Percentiles rank a stretch among this genome's conserved stretches.
phyloP scores from a whole-genome alignment of 78 protist genomes.

The Dictyostelium firmibasis region DNA sequence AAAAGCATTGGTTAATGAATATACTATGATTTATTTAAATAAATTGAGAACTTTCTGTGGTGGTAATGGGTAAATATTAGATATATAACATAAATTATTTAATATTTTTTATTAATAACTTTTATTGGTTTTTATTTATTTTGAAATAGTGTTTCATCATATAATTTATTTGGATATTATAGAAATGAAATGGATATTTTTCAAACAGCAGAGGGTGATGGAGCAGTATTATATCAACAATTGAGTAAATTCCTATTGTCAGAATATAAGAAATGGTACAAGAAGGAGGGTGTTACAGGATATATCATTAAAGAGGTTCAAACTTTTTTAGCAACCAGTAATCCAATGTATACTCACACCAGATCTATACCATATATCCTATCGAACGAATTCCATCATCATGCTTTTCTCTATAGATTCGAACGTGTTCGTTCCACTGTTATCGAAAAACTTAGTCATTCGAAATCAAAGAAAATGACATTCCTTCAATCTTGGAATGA shows the following conservation, averaged over 20 bases:
- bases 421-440: constrained; percentile 42
- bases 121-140: background rate
- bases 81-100: too few species aligned
- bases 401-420: constrained; percentile 48
- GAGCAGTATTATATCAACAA: constrained; percentile 63
- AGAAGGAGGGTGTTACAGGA: constrained; percentile 66
- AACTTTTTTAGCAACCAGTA: constrained; percentile 42
- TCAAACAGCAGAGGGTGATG: constrained; percentile 79
- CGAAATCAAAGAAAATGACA: constrained; percentile 31
- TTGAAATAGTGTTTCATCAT: constrained; percentile 16
- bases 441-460: constrained; percentile 23
- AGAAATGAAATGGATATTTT: constrained; percentile 61
- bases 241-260: constrained; percentile 21
- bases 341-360: constrained; percentile 61
- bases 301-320: constrained; percentile 75
- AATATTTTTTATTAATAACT: background rate
- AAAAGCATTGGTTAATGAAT: constrained; percentile 40
- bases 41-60: constrained; percentile 63
- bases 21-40: background rate
- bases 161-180: constrained; percentile 28
- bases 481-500: constrained; percentile 68
- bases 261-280: constrained; percentile 74
- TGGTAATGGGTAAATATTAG: constrained; percentile 60
- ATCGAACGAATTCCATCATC: constrained; percentile 73
- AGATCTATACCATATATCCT: constrained; percentile 62